Percentiles rank a stretch among this genome's conserved stretches.
phyloP scores from a whole-genome alignment of 768 basidiomycete genomes.

The Tricholoma terreum region DNA sequence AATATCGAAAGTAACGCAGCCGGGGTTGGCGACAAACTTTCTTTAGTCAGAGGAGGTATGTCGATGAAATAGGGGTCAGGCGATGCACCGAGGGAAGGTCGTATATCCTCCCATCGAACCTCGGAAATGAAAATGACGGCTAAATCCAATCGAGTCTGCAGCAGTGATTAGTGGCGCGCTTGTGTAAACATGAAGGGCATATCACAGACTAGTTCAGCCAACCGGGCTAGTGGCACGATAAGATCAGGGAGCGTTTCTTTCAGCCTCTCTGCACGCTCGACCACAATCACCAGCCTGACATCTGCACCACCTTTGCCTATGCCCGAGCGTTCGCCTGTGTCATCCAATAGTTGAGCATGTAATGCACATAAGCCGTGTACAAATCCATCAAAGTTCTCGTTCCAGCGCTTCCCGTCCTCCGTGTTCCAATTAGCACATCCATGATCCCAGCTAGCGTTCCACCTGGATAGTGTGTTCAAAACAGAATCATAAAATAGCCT shows the following conservation, averaged over 20 bases:
- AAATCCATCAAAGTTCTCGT: conserved; percentile 66
- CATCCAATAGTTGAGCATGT: conserved; percentile 22
- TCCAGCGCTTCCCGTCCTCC: conserved; percentile 44
- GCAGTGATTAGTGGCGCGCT: conserved; percentile 3
- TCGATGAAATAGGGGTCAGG: conserved; percentile 72
- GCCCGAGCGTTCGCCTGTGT: background rate
- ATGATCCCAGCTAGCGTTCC: conserved; percentile 55
- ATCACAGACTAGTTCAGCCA: conserved; percentile 63
- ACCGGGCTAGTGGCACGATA: conserved; percentile 65
- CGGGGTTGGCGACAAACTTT: conserved; percentile 39
- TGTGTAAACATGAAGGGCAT: background rate
- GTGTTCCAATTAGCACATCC: conserved; percentile 60
- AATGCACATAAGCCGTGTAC: conserved; percentile 59
- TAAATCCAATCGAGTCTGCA: conserved; percentile 56
- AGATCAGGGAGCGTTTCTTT: conserved; percentile 61
- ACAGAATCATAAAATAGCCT: conserved; percentile 65
- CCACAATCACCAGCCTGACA: conserved; percentile 52
- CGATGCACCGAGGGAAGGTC: conserved; percentile 65
- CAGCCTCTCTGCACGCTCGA: conserved; percentile 69
- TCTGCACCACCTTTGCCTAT: conserved; percentile 20
- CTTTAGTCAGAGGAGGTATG: conserved; percentile 49
- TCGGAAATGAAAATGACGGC: conserved; percentile 63
- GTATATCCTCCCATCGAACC: conserved; percentile 67
- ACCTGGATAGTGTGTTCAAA: conserved; percentile 57
- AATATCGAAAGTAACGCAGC: background rate